phyloP scores from a whole-genome alignment of 108 stramenopile genomes.

The Stephanodiscus minutulus region DNA sequence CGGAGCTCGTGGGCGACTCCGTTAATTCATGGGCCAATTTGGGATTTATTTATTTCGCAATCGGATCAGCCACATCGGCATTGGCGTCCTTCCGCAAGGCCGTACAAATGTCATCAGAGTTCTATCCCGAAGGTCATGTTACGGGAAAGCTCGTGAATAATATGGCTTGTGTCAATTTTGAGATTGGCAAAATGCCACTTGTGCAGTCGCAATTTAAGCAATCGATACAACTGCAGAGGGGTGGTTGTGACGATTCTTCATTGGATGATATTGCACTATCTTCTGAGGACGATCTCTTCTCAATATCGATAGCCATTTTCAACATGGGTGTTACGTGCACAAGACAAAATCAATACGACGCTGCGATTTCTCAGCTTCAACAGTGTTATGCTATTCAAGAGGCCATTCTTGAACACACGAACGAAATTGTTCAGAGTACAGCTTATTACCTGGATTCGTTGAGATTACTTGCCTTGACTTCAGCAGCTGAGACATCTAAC shows the following conservation, averaged over 20 bases:
- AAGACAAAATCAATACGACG: slow-evolving; percentile 19
- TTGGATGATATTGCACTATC: slow-evolving; percentile 9
- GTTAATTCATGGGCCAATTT: slow-evolving; percentile 38
- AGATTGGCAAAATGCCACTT: slow-evolving; percentile 14
- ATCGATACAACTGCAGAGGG: slow-evolving; percentile 27
- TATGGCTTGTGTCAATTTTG: slow-evolving; percentile 26
- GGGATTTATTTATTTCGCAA: slow-evolving; percentile 36
- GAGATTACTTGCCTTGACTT: slow-evolving; percentile 9
- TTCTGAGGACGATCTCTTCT: slow-evolving; percentile 23
- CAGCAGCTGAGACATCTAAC: background rate
- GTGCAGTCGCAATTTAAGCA: slow-evolving; percentile 23
- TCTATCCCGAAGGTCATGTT: slow-evolving; percentile 5
- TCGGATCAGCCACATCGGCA: slow-evolving; percentile 23
- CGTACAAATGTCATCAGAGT: slow-evolving; percentile 10
- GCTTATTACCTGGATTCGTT: slow-evolving; percentile 21
- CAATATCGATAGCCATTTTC: slow-evolving; percentile 29
- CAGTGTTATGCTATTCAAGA: slow-evolving; percentile 29
- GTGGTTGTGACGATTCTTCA: background rate
- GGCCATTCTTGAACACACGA: slow-evolving; percentile 14
- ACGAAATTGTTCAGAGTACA: slow-evolving; percentile 19
- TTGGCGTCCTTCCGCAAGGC: slow-evolving; percentile 37
- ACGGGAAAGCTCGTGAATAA: slow-evolving; percentile 30
- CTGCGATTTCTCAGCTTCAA: slow-evolving; percentile 16
- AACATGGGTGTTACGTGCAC: slow-evolving; percentile 29
- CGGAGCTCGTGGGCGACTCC: slow-evolving; percentile 11